Evolutionary conservation across 2,329 filamentous ascomycete species (phyloP).

Genomic region (Aschersonia sp.): DNA sequence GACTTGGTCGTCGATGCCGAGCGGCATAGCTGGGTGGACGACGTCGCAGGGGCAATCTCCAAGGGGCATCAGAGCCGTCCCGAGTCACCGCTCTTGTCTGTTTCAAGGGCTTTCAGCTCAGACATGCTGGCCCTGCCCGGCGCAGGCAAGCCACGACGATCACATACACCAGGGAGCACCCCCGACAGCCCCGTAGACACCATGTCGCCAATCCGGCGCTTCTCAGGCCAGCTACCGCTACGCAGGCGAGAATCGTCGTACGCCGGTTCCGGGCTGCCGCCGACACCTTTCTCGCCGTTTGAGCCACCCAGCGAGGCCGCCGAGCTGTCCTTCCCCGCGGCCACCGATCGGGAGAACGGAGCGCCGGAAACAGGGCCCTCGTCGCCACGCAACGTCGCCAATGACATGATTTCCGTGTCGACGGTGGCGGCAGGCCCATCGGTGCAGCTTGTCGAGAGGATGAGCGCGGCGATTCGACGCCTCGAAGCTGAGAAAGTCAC

Average conservation of each 20-base stretch:
- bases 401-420: conserved; percentile 78
- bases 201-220: conserved; percentile 27
- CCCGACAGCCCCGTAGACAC: conserved; percentile 23
- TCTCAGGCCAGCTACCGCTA: conserved; percentile 31
- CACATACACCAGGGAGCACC: conserved; percentile 33
- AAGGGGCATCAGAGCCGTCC: conserved; percentile 33
- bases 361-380: conserved; percentile 30
- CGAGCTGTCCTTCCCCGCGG: conserved; percentile 18
- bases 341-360: conserved; percentile 36
- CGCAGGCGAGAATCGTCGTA: conserved; percentile 25
- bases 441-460: conserved; percentile 88
- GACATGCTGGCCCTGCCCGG: conserved; percentile 34
- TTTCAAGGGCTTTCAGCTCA: conserved; percentile 37
- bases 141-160: conserved; percentile 17
- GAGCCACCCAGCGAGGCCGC: conserved; percentile 22
- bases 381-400: conserved; percentile 55
- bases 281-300: conserved; percentile 32
- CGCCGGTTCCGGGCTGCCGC: conserved; percentile 19
- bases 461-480: conserved; percentile 84
- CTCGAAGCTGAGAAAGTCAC: conserved; percentile 86
- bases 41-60: conserved; percentile 25
- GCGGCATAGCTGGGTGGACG: conserved; percentile 36
- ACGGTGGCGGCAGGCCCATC: conserved; percentile 83
- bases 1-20: conserved; percentile 24
- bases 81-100: conserved; percentile 37